Conservation (phyloP, 1,284 basidiomycete species). For the Leccinum fuscescens region DNA sequence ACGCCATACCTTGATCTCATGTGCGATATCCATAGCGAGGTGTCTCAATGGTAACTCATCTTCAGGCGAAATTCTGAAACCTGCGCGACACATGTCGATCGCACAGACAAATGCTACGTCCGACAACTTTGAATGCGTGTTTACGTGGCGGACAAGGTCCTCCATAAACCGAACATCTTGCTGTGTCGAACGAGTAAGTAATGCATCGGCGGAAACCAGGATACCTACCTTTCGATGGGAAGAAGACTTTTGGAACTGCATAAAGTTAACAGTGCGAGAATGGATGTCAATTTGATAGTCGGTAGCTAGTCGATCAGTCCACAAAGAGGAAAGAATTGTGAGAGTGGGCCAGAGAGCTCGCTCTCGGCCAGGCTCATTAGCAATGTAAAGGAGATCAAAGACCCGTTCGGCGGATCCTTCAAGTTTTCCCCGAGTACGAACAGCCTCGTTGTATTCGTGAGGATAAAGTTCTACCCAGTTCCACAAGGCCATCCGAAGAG, state of each 20-base stretch:
- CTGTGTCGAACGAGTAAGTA: constrained; percentile 6
- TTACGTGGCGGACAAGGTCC: constrained; percentile 52
- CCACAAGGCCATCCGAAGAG: constrained; percentile 83
- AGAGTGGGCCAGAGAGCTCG: constrained; percentile 81
- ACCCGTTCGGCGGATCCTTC: constrained; percentile 83
- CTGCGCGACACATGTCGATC: constrained; percentile 81
- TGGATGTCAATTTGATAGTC: constrained; percentile 48
- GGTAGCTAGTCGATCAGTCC: constrained; percentile 68
- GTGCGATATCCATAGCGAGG: constrained; percentile 71
- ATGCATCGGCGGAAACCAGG: not conserved
- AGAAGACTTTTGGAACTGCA: constrained; percentile 32
- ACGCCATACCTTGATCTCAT: constrained; percentile 68
- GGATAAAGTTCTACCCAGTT: constrained; percentile 89
- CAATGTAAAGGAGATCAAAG: constrained; percentile 72
- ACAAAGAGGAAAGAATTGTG: constrained; percentile 73
- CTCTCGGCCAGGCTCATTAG: constrained; percentile 54
- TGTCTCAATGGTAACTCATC: constrained; percentile 70
- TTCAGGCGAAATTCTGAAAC: constrained; percentile 62
- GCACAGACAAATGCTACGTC: constrained; percentile 74
- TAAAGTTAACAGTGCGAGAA: constrained; percentile 34
- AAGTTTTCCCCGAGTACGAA: constrained; percentile 60
- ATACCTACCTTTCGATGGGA: constrained; percentile 42
- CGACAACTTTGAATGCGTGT: constrained; percentile 49
- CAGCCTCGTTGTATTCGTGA: constrained; percentile 74
- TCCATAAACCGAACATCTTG: constrained; percentile 58